Evolutionary conservation across 164 flowering plant species (phyloP).

Genomic region (Amborella trichopoda): DNA sequence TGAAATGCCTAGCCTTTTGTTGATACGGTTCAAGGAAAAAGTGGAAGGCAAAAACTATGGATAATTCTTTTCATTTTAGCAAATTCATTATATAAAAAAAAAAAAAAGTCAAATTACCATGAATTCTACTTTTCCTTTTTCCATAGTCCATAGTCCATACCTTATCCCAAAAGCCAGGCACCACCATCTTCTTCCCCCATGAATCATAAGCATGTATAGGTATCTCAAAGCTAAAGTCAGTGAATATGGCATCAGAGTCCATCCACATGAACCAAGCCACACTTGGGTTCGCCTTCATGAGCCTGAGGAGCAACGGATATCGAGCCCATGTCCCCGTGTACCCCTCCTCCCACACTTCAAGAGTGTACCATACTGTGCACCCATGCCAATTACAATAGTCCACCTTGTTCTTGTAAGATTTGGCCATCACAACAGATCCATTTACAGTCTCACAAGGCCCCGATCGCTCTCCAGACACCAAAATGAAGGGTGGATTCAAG

Average conservation of each 20-base stretch:
- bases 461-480: slow-evolving; percentile 1
- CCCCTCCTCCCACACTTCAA: not conserved
- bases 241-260: slow-evolving; percentile 3
- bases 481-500: too few species aligned
- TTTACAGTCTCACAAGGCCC: not conserved
- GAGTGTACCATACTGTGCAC: not conserved
- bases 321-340: slow-evolving; percentile 1
- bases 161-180: not conserved
- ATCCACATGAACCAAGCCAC: slow-evolving; percentile 1
- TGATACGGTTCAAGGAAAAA: too few species aligned
- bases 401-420: slow-evolving; percentile 1
- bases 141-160: not conserved
- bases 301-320: slow-evolving; percentile 1
- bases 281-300: slow-evolving; percentile 1
- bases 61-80: too few species aligned
- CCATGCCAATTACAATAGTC: slow-evolving; percentile 1
- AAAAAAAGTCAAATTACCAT: too few species aligned
- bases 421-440: not conserved
- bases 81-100: too few species aligned
- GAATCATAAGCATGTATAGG: not conserved
- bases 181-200: slow-evolving; percentile 1
- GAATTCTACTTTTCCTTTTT: too few species aligned
- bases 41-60: too few species aligned
- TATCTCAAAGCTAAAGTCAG: not conserved
- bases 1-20: too few species aligned